These are phyloP conservation scores for Inonotus obliquus DNA, from an alignment of 1,284 basidiomycete species.

Conservation along the genomic window DNA sequence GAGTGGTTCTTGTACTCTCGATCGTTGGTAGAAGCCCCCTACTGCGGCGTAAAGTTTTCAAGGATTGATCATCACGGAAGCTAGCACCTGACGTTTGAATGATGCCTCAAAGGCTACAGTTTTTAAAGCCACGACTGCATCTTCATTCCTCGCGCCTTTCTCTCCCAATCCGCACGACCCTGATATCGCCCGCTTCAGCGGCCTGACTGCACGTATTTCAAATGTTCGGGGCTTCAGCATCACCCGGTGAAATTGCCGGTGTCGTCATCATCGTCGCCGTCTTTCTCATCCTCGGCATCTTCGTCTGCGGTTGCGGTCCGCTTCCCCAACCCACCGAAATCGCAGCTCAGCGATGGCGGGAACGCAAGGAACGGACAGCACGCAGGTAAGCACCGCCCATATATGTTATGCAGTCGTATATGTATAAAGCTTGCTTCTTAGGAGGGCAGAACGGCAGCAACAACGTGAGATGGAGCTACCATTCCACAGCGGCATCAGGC, in stretches of 20 bases:
- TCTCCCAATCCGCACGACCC: background rate
- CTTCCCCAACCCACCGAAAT: background rate
- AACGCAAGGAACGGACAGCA: background rate
- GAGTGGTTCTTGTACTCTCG: background rate
- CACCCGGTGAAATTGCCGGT: slow-evolving; percentile 1
- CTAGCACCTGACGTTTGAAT: background rate
- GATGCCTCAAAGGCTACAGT: background rate
- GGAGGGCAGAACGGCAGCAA: background rate
- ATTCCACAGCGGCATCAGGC: background rate
- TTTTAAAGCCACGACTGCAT: background rate
- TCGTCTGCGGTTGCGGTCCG: slow-evolving; percentile 3
- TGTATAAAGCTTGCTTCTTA: background rate
- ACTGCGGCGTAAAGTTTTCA: background rate
- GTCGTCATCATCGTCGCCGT: slow-evolving; percentile 5
- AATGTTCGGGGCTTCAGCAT: background rate
- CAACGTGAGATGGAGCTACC: background rate
- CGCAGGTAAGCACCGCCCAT: background rate
- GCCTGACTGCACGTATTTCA: background rate
- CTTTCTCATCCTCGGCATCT: slow-evolving; percentile 2
- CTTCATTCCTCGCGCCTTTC: background rate
- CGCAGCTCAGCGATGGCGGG: background rate
- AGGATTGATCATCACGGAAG: background rate
- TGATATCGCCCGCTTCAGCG: background rate
- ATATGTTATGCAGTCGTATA: background rate
- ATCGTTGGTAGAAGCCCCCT: background rate